Base-by-base conservation (phyloP, 2,329 filamentous ascomycete species). In the Geosmithia flava region DNA sequence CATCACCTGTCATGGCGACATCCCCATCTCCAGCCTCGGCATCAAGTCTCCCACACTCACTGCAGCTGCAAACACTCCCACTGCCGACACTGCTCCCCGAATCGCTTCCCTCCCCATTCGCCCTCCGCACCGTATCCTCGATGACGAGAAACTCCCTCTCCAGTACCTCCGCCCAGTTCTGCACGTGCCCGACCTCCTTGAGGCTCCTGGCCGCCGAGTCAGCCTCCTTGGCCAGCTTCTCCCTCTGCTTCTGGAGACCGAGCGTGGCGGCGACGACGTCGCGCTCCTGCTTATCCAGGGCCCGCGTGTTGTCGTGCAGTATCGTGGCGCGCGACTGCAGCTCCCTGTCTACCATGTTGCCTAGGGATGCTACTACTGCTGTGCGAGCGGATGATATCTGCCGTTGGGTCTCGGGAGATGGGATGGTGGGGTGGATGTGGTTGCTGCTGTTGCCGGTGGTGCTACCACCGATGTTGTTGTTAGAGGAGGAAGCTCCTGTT, bases 151-250 rank as follows among this genome's bases (percentile, higher is more conserved):
- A 80, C 54, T 82, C 78, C 50, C 78, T 64, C 70, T 83, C 86
- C 58, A 91, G 70, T 66, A 89, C 79, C 73, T 93, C 87, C 20
- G 86, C 85, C 86, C 86, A 93, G 62, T 90, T 90, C 71, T 91
- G 85, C 59, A 91, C 77, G 60, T 89, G 82, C 20, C 86, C 85
- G 52, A 89, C 70, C 70, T 89, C 85, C 67, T 89, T 90, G 50
- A 91, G 68, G 58, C 74, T 74, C 53, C 74, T 73, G 44, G 77
- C 75, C 37, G 81, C 81, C 50, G 72, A 74, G 54, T 76, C 75
- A 5, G 80, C 80, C 55, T 87, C 70, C 54, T 75, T 75, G 54
- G 78, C 75, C 58, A 87, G 74, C 62, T 78, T 76, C 52, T 81
- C 78, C 46, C 75, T 81, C 60, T 88, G 82, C 54, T 74, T 73